Conservation (phyloP, 2,329 filamentous ascomycete species). For the Diaporthe amygdali region DNA sequence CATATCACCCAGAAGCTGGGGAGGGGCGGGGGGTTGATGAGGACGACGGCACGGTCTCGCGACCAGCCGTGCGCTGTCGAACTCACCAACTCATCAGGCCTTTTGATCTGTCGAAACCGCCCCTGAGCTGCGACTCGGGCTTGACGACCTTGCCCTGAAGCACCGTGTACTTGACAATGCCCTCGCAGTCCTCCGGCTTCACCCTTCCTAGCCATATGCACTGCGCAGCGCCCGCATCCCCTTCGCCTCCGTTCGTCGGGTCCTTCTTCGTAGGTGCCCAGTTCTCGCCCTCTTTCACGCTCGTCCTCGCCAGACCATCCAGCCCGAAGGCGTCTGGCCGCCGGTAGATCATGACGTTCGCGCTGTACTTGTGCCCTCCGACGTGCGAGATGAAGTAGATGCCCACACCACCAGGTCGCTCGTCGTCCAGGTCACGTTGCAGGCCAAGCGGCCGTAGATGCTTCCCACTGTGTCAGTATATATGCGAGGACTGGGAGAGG, state of each 20-base stretch:
- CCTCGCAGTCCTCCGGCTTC: constrained; percentile 88
- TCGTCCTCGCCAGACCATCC: constrained; percentile 48
- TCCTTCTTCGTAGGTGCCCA: constrained; percentile 33
- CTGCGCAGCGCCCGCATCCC: constrained; percentile 71
- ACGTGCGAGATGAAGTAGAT: constrained; percentile 98
- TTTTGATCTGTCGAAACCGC: constrained; percentile 84
- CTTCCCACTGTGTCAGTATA: not conserved
- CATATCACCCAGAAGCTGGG: too few species aligned
- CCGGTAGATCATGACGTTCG: constrained; percentile 93
- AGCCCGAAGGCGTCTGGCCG: constrained; percentile 62
- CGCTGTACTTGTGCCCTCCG: constrained; percentile 94
- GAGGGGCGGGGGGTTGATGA: not conserved
- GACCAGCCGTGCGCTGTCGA: not conserved
- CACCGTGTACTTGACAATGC: constrained; percentile 86
- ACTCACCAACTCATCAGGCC: constrained; percentile 85
- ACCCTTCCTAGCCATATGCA: constrained; percentile 93
- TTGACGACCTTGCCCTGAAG: constrained; percentile 94
- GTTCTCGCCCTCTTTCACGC: constrained; percentile 28
- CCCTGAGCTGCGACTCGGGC: constrained; percentile 82
- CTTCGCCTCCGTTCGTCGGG: constrained; percentile 40
- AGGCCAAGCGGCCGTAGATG: constrained; percentile 85
- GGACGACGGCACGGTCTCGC: not conserved
- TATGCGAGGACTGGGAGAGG: not conserved
- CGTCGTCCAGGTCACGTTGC: constrained; percentile 86
- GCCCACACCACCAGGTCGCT: constrained; percentile 87